Evolutionary conservation across 129 eudicot genomes (phyloP).

Genomic region (Artemisia tridentata): DNA sequence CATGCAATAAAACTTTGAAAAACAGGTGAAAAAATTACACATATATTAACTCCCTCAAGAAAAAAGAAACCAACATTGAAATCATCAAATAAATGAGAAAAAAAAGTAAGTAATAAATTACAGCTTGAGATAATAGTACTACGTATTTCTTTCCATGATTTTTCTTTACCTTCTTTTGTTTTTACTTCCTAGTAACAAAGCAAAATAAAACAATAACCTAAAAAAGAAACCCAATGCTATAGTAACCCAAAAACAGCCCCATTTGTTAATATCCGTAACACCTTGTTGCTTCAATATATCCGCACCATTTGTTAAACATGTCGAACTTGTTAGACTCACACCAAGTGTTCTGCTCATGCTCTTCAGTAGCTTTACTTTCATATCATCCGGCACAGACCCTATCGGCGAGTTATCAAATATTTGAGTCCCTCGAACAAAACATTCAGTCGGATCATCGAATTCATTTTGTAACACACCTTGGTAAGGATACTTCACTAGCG

Average conservation of each 20-base stretch:
- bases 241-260: slow-evolving; percentile 80
- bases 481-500: slow-evolving; percentile 81
- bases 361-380: slow-evolving; percentile 57
- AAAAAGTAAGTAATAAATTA: background rate
- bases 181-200: slow-evolving; percentile 83
- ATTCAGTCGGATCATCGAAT: slow-evolving; percentile 54
- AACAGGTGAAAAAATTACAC: background rate
- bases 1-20: background rate
- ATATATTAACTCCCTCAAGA: background rate
- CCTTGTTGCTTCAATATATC: slow-evolving; percentile 77
- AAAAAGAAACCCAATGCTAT: slow-evolving; percentile 80
- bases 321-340: slow-evolving; percentile 52
- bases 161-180: slow-evolving; percentile 52
- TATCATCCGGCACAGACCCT: slow-evolving; percentile 41
- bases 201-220: slow-evolving; percentile 71
- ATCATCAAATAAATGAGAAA: background rate
- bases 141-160: background rate
- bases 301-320: slow-evolving; percentile 63
- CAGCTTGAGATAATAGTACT: slow-evolving; percentile 8
- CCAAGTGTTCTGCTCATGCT: slow-evolving; percentile 65
- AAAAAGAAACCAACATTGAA: background rate
- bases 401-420: slow-evolving; percentile 75
- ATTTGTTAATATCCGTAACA: slow-evolving; percentile 59
- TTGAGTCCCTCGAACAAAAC: slow-evolving; percentile 74
- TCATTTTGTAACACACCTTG: slow-evolving; percentile 87